Evolutionary conservation across 805 yeast genomes (phyloP), one percentile per base, ranked within the genome.

Genomic region (Candida nanaspora): DNA sequence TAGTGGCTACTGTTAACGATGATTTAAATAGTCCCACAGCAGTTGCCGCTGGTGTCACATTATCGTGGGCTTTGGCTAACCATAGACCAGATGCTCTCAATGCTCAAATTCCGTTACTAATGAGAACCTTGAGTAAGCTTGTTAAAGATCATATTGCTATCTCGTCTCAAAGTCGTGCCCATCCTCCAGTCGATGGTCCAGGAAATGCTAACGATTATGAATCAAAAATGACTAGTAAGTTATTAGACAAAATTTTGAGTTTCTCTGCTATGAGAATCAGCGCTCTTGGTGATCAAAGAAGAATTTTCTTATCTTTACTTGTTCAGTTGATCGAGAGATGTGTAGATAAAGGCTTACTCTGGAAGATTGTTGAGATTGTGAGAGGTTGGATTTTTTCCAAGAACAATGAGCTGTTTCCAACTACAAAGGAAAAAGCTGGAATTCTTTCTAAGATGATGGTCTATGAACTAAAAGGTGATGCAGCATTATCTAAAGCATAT

Each of bases 391-490:
- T 89, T 0, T 88, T 94, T 55, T 76, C 86, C 2, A 76, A 81
- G 42, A 33, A 15, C 20, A 69, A 78, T 4, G 96, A 86, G 48
- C 70, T 86, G 19, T 88, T 88, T 68, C 99, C 99, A 3, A 86
- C 98, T 0, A 79, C 84, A 2, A 94, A 93, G 57, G 99, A 93
- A 55, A 93, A 93, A 57, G 96, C 98, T 1, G 97, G 95, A 0
- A 82, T 93, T 32, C 67, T 93, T 42, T 76, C 89, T 13, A 93
- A 93, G 62, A 88, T 94, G 96, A 77, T 91, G 74, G 84, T 86
- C 1, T 89, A 87, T 57, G 98, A 91, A 54, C 71, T 81, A 34
- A 72, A 95, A 47, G 95, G 95, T 3, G 96, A 91, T 54, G 75
- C 86, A 7, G 76, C 85, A 1, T 63, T 78, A 40, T 80, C 94